Conservation (phyloP, 2,329 filamentous ascomycete species). For the Neodidymelliopsis sp. region DNA sequence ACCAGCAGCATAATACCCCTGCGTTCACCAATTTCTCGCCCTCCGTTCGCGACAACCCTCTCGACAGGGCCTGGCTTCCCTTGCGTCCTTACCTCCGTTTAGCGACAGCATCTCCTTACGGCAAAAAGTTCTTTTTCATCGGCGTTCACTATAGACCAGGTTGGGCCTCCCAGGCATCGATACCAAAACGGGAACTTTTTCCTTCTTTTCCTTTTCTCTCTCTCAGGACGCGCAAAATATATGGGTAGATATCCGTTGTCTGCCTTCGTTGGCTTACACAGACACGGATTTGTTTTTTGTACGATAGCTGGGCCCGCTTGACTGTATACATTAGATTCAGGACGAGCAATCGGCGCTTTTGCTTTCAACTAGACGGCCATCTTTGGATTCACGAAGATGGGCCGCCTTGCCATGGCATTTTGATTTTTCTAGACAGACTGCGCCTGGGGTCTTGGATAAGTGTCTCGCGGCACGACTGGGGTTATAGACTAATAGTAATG, state of each 20-base stretch:
- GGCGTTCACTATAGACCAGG: constrained; percentile 51
- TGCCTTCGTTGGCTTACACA: constrained; percentile 42
- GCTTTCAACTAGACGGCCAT: constrained; percentile 45
- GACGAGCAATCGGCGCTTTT: constrained; percentile 42
- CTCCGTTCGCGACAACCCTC: constrained; percentile 29
- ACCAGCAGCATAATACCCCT: constrained; percentile 52
- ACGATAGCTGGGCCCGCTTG: constrained; percentile 45
- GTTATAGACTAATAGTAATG: constrained; percentile 49
- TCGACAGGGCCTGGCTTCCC: constrained; percentile 18
- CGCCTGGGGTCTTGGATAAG: constrained; percentile 43
- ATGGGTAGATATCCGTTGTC: constrained; percentile 43
- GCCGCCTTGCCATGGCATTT: constrained; percentile 32
- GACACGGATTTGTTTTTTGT: constrained; percentile 44
- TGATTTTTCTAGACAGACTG: constrained; percentile 35
- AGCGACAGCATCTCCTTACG: constrained; percentile 48
- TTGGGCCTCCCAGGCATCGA: constrained; percentile 49
- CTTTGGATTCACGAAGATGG: constrained; percentile 22
- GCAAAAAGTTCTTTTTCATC: constrained; percentile 42
- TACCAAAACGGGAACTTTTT: constrained; percentile 49
- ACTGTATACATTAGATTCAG: constrained; percentile 34
- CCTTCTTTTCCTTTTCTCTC: constrained; percentile 31
- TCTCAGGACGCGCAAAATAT: constrained; percentile 38
- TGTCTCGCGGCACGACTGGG: constrained; percentile 44
- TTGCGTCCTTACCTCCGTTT: constrained; percentile 36
- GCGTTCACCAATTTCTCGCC: constrained; percentile 32